Conservation (phyloP, 805 yeast genomes). For the Metschnikowia reukaufii region DNA sequence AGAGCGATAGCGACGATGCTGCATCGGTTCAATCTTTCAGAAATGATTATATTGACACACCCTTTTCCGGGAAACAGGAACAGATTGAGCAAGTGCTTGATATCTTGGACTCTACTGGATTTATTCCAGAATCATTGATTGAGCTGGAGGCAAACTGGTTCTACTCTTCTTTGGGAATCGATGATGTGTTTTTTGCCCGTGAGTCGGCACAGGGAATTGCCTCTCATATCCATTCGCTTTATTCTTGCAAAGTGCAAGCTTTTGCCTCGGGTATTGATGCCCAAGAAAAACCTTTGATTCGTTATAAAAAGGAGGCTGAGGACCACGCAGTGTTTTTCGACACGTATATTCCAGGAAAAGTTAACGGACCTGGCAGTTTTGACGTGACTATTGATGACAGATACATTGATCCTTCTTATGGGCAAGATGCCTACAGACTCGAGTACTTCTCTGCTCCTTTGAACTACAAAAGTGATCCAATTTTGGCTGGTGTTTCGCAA, state of each 20-base stretch:
- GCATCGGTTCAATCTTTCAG: slow-evolving; percentile 33
- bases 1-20: slow-evolving; percentile 26
- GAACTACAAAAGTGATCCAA: slow-evolving; percentile 46
- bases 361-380: slow-evolving; percentile 36
- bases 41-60: slow-evolving; percentile 70
- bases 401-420: slow-evolving; percentile 60
- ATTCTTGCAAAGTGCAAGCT: slow-evolving; percentile 91
- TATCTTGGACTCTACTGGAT: slow-evolving; percentile 75
- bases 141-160: slow-evolving; percentile 90
- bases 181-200: slow-evolving; percentile 86
- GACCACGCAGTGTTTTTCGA: slow-evolving; percentile 93
- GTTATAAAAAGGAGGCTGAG: slow-evolving; percentile 73
- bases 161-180: slow-evolving; percentile 83
- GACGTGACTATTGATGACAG: slow-evolving; percentile 79
- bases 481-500: slow-evolving; percentile 39
- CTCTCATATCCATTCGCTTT: slow-evolving; percentile 80
- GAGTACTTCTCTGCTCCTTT: slow-evolving; percentile 77
- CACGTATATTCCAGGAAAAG: slow-evolving; percentile 52
- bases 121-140: slow-evolving; percentile 83
- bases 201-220: slow-evolving; percentile 81
- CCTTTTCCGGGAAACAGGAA: slow-evolving; percentile 75
- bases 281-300: slow-evolving; percentile 58
- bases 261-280: slow-evolving; percentile 55
- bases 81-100: slow-evolving; percentile 85
- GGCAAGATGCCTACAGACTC: slow-evolving; percentile 56